Evolutionary conservation across 2,329 filamentous ascomycete genomes (phyloP), one percentile per base, ranked within the genome.

Genomic region (Catunica adiposa): DNA sequence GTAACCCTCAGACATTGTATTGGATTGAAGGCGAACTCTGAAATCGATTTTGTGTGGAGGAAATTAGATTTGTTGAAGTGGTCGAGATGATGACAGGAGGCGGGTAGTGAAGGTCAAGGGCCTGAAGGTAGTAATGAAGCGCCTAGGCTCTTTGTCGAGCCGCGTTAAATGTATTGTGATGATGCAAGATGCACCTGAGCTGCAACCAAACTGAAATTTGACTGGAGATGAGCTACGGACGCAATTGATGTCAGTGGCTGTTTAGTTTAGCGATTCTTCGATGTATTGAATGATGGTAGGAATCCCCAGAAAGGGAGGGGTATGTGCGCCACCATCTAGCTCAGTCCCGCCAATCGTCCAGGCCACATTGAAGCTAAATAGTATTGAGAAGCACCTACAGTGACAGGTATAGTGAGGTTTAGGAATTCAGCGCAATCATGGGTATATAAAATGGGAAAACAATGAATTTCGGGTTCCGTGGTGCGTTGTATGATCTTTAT

Each of bases 1-100:
- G 65, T 77, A 75, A 66, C 72, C 74, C 59, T 79, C 50, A 22
- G 62, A 63, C 59, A 58, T 62, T 61, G 58, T 60, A 37, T 61
- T 50, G 56, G 57, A 58, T 53, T 40, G 54, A 25, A 44, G 52
- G 22, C 15, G 22, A 40, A 58, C 57, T 48, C 42, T 51, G 48
- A 15, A 20, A 51, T 20, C 25, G 37, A 31, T 14, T 20, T 40
- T 26, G n/a, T n/a, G 17, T 9, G 26, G 38, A 9, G 11, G 11
- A 11, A 34, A 34, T 11, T 34, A 34, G 29, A 34, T 34, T 5
- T 11, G 29, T 34, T 11, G 29, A 5, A 11, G 29, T 34, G 29
- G 29, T 34, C 29, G 29, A 5, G 29, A 34, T 34, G 29, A 34
- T 34, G 29, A 34, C 29, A 34, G 38, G 17, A 42, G 38, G 17